Evolutionary conservation across 2,329 filamentous ascomycete genomes (phyloP), one percentile per base, ranked within the genome.

Genomic region (Gaeumannomyces sp.): DNA sequence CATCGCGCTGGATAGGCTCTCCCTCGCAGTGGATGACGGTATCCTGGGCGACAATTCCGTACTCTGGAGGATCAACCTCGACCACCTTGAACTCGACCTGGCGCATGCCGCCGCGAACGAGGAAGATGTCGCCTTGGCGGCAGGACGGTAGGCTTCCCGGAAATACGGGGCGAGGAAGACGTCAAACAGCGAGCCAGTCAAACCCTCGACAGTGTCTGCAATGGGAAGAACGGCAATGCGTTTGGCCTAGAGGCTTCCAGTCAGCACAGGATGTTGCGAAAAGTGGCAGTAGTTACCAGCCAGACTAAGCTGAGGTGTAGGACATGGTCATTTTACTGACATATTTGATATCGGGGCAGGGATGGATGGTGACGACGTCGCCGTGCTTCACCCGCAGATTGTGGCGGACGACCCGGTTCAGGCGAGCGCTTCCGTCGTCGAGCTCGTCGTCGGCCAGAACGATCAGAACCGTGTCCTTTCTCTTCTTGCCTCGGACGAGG

Each of bases 261-360:
- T 29, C 22, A 45, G 61, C 45, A 57, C 45, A 22, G 25, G 3
- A 10, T 53, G 22, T 10, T 53, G 45, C 14, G 25, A 27, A 60
- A 57, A 62, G 60, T 31, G 27, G 28, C n/a, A 35, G 10, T 66
- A 53, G 66, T 64, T 27, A 38, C 13, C n/a, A 19, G 19, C 5
- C 45, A 53, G 45, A 10, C 45, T 3, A n/a, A n/a, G 22, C 22
- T n/a, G 45, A 22, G 45, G 2, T n/a, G 3, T 14, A 27, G 38
- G 28, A 3, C 60, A 60, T 5, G 28, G 11, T 0, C 28, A 28
- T 13, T 27, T 31, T 38, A 86, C 92, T 78, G 79, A 97, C 93
- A 78, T 99, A 99, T 97, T 99, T 99, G 84, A 99, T 99, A 78
- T 99, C 95, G 25, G 95, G 94, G 83, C 95, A 99, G 64, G 96